These are phyloP conservation scores for Ceratocystis eucalypticola DNA, from an alignment of 2,329 filamentous ascomycete genomes.

Conservation along the genomic window DNA sequence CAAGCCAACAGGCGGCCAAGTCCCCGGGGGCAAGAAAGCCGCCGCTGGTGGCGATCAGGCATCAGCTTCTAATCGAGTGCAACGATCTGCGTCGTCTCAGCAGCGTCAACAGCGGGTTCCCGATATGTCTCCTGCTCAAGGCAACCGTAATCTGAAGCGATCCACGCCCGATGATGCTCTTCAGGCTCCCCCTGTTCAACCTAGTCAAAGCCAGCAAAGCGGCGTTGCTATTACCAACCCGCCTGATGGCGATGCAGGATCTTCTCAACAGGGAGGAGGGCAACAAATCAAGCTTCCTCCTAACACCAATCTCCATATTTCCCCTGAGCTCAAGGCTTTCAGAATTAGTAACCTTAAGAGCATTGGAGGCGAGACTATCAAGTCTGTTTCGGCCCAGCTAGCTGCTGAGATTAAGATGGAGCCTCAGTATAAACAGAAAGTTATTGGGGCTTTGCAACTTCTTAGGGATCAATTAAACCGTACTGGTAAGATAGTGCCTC, in stretches of 20 bases:
- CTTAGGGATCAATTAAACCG: neutral
- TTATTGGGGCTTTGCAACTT: neutral
- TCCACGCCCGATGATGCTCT: conserved; percentile 34
- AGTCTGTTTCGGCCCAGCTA: neutral
- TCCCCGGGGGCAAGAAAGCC: neutral
- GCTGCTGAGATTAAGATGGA: neutral
- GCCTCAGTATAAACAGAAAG: neutral
- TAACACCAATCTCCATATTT: neutral
- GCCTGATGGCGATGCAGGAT: neutral
- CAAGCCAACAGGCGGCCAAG: neutral
- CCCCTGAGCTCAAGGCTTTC: neutral
- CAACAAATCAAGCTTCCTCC: neutral
- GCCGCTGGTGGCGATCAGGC: neutral
- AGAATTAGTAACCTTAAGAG: neutral
- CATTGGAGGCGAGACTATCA: neutral
- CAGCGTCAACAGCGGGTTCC: conserved; percentile 15
- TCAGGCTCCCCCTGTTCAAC: neutral
- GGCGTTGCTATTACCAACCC: neutral
- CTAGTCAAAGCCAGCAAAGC: neutral
- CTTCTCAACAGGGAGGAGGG: neutral
- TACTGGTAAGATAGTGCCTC: neutral
- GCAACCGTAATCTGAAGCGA: conserved; percentile 38
- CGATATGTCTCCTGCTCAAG: conserved; percentile 28
- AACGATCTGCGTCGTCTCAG: conserved; percentile 21
- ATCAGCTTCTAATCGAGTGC: conserved; percentile 22